Evolutionary conservation across 164 flowering plant genomes (phyloP), one percentile per base, ranked within the genome.

Genomic region (Vitis cinerea): DNA sequence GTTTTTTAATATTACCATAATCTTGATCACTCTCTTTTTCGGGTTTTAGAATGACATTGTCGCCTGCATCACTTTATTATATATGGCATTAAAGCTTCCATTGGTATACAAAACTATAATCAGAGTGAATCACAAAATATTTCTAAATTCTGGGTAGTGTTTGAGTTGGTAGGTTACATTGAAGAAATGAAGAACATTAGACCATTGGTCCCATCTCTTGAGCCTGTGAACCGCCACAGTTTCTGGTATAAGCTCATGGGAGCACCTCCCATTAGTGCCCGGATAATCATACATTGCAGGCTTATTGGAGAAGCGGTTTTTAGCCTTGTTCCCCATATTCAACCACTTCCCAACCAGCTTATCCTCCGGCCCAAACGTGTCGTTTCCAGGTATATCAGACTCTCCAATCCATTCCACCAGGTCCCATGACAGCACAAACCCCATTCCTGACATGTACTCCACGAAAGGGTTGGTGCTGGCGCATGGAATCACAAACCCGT

Each of bases 371-470:
- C 91, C 93, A 12, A 57, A 49, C 7, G 69, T 74, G 17, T 83
- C 64, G 9, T 72, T 83, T 11, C 37, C 69, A 2, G 87, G 85
- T 31, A 87, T 80, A 9, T 70, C 67, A 6, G 91, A 85, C 3
- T 67, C 74, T 9, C 53, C 70, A 13, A 89, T 81, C 91, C 89
- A 89, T 57, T 81, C 85, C 3, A 81, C 85, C 1, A 89, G 61
- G 47, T 89, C 91, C 91, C 93, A 88, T 1, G 89, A 87, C 53
- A 88, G 60, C 51, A 83, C 0, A 65, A 81, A 88, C 29, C 91
- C 89, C 90, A 89, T 89, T 2, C 91, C 91, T 1, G 91, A 89
- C 91, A 87, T 88, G 77, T 88, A 88, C 1, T 76, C 83, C n/a
- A 71, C 74, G 48, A 60, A 83, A 1, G 91, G 89, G 60, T 87